Base-by-base conservation (phyloP, 441 rosid genomes). In the Breynia disticha region DNA sequence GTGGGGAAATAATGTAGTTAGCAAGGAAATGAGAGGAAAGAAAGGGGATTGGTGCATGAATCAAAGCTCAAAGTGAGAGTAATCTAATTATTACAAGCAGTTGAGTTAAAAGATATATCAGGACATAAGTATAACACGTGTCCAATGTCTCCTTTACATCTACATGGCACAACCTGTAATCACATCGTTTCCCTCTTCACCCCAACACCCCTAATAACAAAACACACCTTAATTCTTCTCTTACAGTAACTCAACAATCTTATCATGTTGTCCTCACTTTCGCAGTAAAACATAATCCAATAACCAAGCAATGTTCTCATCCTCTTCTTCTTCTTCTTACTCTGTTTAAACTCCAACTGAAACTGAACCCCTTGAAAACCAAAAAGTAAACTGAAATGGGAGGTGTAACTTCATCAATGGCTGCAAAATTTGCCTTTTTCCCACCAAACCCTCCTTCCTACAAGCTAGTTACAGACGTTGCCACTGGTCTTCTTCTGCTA, bases 401-500 rank as follows among this genome's bases (percentile, higher is more conserved):
- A 52, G 98, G 91, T 52, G 91, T 88, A 60, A 93, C 97, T 46
- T 93, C 97, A 42, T 88, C 96, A 45, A 83, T 93, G 81, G 98
- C 98, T 62, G 95, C 98, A 44, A 93, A 83, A 74, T 79, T 93
- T 28, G 98, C 98, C 53, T 93, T 93, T 68, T 93, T 88, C 51
- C 98, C 98, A 10, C 98, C 98, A 18, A 88, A 68, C 62, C 98
- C 98, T 37, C 83, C 98, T 3, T 86, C 98, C 6, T 93, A 93
- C 84, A 86, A 75, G 84, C 81, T 89, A 54, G 28, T 82, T 45
- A 69, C 65, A 15, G 98, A 88, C 58, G 84, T 74, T 0, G 67
- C 82, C 41, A 82, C 95, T 32, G 95, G 95, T n/a, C 86, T 91
- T 44, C 55, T 86, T 61, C 81, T 91, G 54, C 79, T 88, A 24